These are phyloP conservation scores for Penicillium salamii DNA, from an alignment of 495 filamentous ascomycete species.

Conservation along the genomic window DNA sequence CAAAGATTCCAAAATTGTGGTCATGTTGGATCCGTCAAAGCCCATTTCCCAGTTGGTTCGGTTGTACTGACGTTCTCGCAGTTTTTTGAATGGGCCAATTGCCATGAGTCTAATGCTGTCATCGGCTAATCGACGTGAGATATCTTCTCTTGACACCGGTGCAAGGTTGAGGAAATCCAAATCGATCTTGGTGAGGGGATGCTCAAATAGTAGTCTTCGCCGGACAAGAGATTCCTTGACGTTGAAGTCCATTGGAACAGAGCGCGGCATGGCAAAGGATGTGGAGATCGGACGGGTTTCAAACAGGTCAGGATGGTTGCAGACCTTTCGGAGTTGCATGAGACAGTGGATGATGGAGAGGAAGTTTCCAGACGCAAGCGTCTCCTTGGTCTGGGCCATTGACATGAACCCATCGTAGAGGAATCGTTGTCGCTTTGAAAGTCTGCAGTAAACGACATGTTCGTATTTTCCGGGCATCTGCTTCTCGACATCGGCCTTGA, in stretches of 20 bases:
- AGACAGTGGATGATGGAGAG: constrained; percentile 97
- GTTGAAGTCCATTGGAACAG: constrained; percentile 75
- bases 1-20: constrained; percentile 67
- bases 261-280: constrained; percentile 88
- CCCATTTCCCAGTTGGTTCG: constrained; percentile 58
- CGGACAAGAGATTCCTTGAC: constrained; percentile 72
- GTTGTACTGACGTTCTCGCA: constrained; percentile 60
- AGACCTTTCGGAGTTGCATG: constrained; percentile 97
- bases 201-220: constrained; percentile 60
- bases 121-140: constrained; percentile 59
- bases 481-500: constrained; percentile 98
- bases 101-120: constrained; percentile 63
- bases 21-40: constrained; percentile 61
- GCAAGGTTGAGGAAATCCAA: constrained; percentile 79
- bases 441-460: constrained; percentile 88
- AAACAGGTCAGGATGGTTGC: constrained; percentile 97
- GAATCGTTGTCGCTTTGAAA: constrained; percentile 92
- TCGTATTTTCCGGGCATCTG: constrained; percentile 99
- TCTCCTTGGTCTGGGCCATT: constrained; percentile 84
- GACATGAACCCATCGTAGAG: constrained; percentile 97
- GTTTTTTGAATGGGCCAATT: constrained; percentile 56
- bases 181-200: constrained; percentile 64
- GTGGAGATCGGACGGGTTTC: constrained; percentile 97
- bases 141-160: constrained; percentile 66
- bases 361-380: constrained; percentile 91